Evolutionary conservation across 495 filamentous ascomycete species (phyloP), one percentile per base, ranked within the genome.

Genomic region (Penicillium subrubescens): DNA sequence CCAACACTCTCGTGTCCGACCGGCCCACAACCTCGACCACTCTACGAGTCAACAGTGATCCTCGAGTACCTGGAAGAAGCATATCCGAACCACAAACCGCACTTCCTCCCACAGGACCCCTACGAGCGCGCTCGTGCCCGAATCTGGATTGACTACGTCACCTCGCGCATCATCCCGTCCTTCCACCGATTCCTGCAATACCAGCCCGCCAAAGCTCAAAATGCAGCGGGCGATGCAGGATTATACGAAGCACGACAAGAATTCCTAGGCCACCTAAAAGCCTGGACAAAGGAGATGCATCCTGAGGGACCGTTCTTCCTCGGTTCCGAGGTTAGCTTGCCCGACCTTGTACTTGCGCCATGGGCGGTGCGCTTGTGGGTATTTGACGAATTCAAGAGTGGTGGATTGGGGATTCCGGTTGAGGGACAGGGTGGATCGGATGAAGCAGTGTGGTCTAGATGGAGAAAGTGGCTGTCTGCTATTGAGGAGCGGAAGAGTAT

Each of bases 61-160:
- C 86, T 86, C 73, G 88, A 90, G 67, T 92, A 90, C 65, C 80
- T 92, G 4, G 87, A 93, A 65, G 88, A 92, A 63, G 82, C 82
- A 1, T 91, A 87, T 65, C 77, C 79, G n/a, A 58, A 75, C 3
- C 73, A 84, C 62, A 58, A 58, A 1, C 71, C 79, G 11, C 71
- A 66, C 19, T 74, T 92, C 21, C 73, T 90, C 19, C 88, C 87
- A 2, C 52, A 71, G 21, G 75, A 82, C 43, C 81, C 85, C 2
- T 92, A 88, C 62, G 77, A 83, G 54, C 79, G 84, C 58, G 89
- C 89, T 2, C 71, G 84, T 51, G 83, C 80, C 44, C 72, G 88
- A 34, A 84, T 92, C 62, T 93, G 89, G 87, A 88, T 86, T 44
- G 86, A 92, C 63, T 91, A 87, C 65, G 80, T 90, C 1, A 84